phyloP scores from a whole-genome alignment of 23 red algal species.

The Gracilaria gracilis region DNA sequence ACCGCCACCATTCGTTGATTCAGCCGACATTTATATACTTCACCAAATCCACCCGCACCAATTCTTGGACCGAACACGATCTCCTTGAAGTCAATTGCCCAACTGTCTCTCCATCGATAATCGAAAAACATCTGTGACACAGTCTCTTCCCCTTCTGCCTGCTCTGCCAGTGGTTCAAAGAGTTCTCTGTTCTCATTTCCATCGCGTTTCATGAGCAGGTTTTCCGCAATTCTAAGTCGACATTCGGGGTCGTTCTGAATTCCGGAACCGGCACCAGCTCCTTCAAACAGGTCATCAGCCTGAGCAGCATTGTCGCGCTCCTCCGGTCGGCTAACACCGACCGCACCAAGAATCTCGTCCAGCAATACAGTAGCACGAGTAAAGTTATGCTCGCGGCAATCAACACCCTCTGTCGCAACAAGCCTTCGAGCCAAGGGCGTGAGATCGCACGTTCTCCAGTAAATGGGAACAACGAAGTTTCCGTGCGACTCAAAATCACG shows the following conservation, averaged over 20 bases:
- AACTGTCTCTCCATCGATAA: slow-evolving; percentile 73
- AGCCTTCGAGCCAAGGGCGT: slow-evolving; percentile 80
- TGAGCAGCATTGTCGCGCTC: slow-evolving; percentile 48
- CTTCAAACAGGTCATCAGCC: slow-evolving; percentile 64
- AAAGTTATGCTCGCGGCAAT: slow-evolving; percentile 84
- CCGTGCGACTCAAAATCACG: slow-evolving; percentile 85
- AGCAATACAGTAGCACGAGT: slow-evolving; percentile 57
- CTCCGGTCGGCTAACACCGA: slow-evolving; percentile 34
- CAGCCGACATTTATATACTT: slow-evolving; percentile 90
- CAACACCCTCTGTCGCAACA: slow-evolving; percentile 83
- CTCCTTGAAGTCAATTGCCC: slow-evolving; percentile 86
- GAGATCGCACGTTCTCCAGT: slow-evolving; percentile 83
- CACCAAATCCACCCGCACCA: slow-evolving; percentile 96
- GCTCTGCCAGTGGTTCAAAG: slow-evolving; percentile 64
- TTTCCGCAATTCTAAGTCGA: slow-evolving; percentile 73
- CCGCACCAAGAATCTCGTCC: slow-evolving; percentile 76
- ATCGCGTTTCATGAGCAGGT: slow-evolving; percentile 83
- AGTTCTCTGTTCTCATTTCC: slow-evolving; percentile 70
- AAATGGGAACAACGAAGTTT: slow-evolving; percentile 91
- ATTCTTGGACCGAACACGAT: slow-evolving; percentile 94
- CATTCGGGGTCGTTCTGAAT: slow-evolving; percentile 50
- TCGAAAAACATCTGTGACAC: slow-evolving; percentile 86
- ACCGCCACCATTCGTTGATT: slow-evolving; percentile 89
- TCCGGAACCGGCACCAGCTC: slow-evolving; percentile 61
- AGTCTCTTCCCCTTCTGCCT: slow-evolving; percentile 67